Conservation (phyloP, 371 early-diverging fungal species). For the Fennellomyces sp. region DNA sequence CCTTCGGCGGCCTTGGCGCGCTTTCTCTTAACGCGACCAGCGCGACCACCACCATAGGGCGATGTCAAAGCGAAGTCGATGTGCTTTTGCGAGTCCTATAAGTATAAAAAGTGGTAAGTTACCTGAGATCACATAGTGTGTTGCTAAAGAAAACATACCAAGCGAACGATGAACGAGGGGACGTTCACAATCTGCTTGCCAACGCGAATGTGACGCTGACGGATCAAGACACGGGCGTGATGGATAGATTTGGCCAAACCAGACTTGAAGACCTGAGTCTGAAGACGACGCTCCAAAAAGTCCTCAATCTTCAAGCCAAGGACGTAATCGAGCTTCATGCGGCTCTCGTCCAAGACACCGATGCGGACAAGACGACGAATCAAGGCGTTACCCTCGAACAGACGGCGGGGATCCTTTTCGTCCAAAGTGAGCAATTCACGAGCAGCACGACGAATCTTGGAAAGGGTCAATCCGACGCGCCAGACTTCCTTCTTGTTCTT, state of each 20-base stretch:
- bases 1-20: constrained; percentile 68
- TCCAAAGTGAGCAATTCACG: constrained; percentile 99
- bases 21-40: constrained; percentile 98
- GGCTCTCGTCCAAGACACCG: constrained; percentile 97
- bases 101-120: constrained; percentile 9
- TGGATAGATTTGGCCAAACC: constrained; percentile 99
- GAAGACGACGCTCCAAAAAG: constrained; percentile 99
- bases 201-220: constrained; percentile 98
- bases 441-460: constrained; percentile 99
- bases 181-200: constrained; percentile 99
- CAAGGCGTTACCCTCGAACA: constrained; percentile 99
- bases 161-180: constrained; percentile 94
- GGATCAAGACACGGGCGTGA: constrained; percentile 99
- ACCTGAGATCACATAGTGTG: neutral
- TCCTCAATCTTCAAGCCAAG: constrained; percentile 98
- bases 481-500: constrained; percentile 99
- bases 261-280: constrained; percentile 99
- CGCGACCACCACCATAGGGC: constrained; percentile 98
- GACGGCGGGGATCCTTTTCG: constrained; percentile 97
- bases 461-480: constrained; percentile 96
- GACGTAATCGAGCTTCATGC: constrained; percentile 99
- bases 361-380: constrained; percentile 98
- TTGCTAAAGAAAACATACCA: constrained; percentile 37
- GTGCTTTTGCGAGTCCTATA: constrained; percentile 93
- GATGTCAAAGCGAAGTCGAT: constrained; percentile 98